A percentile compares a stretch with the other conserved stretches of the same genome.
These are phyloP conservation scores for Ustilaginoidea virens DNA, from an alignment of 2,329 filamentous ascomycete genomes.

Conservation along the genomic window DNA sequence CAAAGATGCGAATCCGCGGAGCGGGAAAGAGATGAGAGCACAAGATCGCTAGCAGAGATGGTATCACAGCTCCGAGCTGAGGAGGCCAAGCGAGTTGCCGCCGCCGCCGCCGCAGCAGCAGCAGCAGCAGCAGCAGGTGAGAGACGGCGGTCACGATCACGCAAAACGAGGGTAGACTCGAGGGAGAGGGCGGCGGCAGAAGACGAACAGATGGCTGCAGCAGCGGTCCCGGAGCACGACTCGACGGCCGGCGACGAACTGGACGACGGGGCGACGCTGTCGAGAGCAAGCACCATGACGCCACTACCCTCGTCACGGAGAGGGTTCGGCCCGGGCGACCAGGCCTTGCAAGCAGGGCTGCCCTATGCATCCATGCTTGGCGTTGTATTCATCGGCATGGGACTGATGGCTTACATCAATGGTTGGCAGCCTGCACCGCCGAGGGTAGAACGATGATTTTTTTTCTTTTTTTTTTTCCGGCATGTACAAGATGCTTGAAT, in stretches of 20 bases:
- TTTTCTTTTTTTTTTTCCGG: not conserved
- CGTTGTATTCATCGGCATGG: slow-evolving; percentile 67
- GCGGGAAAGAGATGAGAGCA: slow-evolving; percentile 53
- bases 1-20: slow-evolving; percentile 69
- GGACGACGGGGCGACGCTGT: slow-evolving; percentile 26
- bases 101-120: no score
- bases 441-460: slow-evolving; percentile 16
- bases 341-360: slow-evolving; percentile 34
- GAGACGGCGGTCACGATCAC: slow-evolving; percentile 23
- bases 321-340: slow-evolving; percentile 25
- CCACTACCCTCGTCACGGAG: slow-evolving; percentile 23
- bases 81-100: slow-evolving; percentile 31
- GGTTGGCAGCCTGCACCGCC: slow-evolving; percentile 47
- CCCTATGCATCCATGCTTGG: slow-evolving; percentile 74
- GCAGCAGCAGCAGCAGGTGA: no score
- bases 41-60: slow-evolving; percentile 74
- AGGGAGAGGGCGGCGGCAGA: slow-evolving; percentile 4
- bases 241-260: slow-evolving; percentile 15
- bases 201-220: not conserved
- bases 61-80: slow-evolving; percentile 65
- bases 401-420: slow-evolving; percentile 76
- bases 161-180: slow-evolving; percentile 3
- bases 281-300: slow-evolving; percentile 33
- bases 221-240: slow-evolving; percentile 4
- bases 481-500: not conserved